phyloP scores from a whole-genome alignment of 352 stramenopile genomes.

The Phytophthora pini region DNA sequence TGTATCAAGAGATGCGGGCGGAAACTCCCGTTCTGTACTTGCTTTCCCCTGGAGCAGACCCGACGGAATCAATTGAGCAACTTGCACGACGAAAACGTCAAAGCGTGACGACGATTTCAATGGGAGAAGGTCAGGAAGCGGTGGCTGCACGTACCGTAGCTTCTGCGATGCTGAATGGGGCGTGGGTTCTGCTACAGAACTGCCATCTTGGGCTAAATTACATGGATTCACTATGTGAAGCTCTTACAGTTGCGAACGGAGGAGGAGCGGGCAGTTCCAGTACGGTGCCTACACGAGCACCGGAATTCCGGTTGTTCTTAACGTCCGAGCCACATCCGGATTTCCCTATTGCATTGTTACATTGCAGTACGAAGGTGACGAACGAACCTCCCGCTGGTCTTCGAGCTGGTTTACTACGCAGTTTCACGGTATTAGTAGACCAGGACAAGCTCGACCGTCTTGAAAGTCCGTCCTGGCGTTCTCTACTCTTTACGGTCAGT shows the following conservation, averaged over 20 bases:
- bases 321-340: constrained; percentile 66
- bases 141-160: constrained; percentile 64
- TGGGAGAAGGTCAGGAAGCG: constrained; percentile 79
- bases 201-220: constrained; percentile 76
- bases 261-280: constrained; percentile 9
- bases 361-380: constrained; percentile 75
- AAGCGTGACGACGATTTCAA: constrained; percentile 73
- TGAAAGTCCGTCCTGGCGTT: constrained; percentile 65
- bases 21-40: constrained; percentile 79
- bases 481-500: constrained; percentile 72
- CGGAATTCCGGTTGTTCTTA: constrained; percentile 79
- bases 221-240: constrained; percentile 69
- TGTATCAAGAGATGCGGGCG: constrained; percentile 68
- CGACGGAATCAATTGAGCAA: constrained; percentile 75
- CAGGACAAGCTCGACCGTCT: constrained; percentile 84
- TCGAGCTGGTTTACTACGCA: constrained; percentile 71
- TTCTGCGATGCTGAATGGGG: constrained; percentile 70
- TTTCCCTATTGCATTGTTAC: constrained; percentile 76
- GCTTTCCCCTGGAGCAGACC: constrained; percentile 72
- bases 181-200: constrained; percentile 86
- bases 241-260: constrained; percentile 36
- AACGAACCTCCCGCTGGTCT: constrained; percentile 80
- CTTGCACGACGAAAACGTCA: constrained; percentile 76
- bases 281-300: constrained; percentile 13
- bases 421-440: constrained; percentile 78